These are phyloP conservation scores for Phytophthora sojae DNA, from an alignment of 352 stramenopile species.

Conservation along the genomic window DNA sequence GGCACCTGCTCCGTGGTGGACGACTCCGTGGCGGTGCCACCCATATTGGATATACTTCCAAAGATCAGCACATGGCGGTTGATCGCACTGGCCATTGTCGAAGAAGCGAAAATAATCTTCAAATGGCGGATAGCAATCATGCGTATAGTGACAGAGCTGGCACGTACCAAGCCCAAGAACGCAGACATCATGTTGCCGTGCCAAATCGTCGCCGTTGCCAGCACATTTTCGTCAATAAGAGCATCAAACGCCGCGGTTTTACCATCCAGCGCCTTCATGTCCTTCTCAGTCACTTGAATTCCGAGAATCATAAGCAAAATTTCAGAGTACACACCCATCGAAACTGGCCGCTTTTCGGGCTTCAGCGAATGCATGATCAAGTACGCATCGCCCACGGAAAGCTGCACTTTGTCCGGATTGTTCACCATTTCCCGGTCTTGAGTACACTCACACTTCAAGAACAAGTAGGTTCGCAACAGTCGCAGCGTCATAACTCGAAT, in stretches of 20 bases:
- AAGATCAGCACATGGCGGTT: conserved; percentile 85
- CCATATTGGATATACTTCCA: conserved; percentile 77
- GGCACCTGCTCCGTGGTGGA: conserved; percentile 80
- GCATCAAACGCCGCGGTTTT: conserved; percentile 58
- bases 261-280: conserved; percentile 57
- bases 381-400: conserved; percentile 81
- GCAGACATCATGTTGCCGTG: conserved; percentile 77
- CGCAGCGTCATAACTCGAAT: conserved; percentile 86
- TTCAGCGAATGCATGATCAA: conserved; percentile 86
- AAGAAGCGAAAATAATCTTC: conserved; percentile 72
- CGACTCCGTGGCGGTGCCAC: conserved; percentile 70
- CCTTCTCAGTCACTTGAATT: conserved; percentile 69
- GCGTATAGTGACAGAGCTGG: conserved; percentile 64
- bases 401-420: conserved; percentile 74
- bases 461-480: conserved; percentile 81
- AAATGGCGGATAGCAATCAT: conserved; percentile 70
- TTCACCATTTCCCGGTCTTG: conserved; percentile 72
- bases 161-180: conserved; percentile 63
- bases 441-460: conserved; percentile 75
- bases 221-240: conserved; percentile 65
- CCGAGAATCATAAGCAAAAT: conserved; percentile 79
- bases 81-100: conserved; percentile 68
- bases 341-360: conserved; percentile 64
- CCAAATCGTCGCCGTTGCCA: conserved; percentile 61
- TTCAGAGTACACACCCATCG: conserved; percentile 85